Evolutionary conservation across 306 rosid species (phyloP).

Genomic region (Trifolium fragiferum): DNA sequence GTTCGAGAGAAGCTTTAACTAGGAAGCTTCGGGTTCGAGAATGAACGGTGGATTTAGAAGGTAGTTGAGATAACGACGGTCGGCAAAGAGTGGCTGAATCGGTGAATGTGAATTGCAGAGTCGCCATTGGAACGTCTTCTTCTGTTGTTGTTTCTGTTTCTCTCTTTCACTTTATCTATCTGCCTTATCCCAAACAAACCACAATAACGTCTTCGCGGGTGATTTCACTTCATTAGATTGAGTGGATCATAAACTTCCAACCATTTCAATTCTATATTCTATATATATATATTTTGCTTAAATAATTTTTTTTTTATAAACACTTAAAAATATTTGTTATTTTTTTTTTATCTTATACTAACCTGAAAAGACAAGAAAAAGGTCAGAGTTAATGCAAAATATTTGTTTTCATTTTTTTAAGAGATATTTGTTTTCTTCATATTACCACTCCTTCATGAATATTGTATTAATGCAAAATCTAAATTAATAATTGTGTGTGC

Average conservation of each 20-base stretch:
- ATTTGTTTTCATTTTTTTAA: too few relatives aligned
- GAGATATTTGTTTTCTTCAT: too few relatives aligned
- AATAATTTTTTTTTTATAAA: neutral
- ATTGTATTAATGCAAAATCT: too few relatives aligned
- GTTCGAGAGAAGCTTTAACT: slow-evolving; percentile 53
- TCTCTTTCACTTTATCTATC: neutral
- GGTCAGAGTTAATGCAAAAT: too few relatives aligned
- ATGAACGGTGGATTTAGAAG: slow-evolving; percentile 39
- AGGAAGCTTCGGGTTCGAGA: slow-evolving; percentile 44
- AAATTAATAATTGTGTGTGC: too few relatives aligned
- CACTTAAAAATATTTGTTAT: too few relatives aligned
- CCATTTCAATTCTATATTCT: neutral
- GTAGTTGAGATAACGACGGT: slow-evolving; percentile 54
- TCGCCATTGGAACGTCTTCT: slow-evolving; percentile 54
- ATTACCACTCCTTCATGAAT: too few relatives aligned
- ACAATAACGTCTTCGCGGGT: slow-evolving; percentile 35
- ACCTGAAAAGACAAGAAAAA: too few relatives aligned
- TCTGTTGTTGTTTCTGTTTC: neutral
- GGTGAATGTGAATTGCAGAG: slow-evolving; percentile 64
- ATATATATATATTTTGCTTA: neutral
- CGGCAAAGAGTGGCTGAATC: slow-evolving; percentile 47
- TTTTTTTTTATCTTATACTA: too few relatives aligned
- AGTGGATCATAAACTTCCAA: slow-evolving; percentile 31
- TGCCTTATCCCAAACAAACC: slow-evolving; percentile 54
- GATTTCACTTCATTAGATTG: slow-evolving; percentile 35